These are phyloP conservation scores for Didymella pinodella DNA, from an alignment of 2,329 filamentous ascomycete genomes.

Conservation along the genomic window DNA sequence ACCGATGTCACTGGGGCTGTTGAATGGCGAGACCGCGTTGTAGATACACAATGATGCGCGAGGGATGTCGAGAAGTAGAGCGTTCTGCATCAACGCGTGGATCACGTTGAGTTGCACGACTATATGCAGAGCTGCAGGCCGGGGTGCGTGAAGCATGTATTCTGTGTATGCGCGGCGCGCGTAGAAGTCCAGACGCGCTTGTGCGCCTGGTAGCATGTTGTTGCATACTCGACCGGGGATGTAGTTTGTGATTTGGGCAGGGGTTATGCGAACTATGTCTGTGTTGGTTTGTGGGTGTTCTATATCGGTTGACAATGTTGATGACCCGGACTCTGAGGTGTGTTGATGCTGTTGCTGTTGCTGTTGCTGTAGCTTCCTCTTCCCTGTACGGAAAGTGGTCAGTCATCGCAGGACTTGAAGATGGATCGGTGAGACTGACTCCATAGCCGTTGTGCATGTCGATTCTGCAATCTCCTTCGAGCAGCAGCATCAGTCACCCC, in stretches of 20 bases:
- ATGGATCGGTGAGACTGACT: neutral
- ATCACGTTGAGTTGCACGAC: slow-evolving; percentile 9
- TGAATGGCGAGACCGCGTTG: slow-evolving; percentile 7
- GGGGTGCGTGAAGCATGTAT: slow-evolving; percentile 5
- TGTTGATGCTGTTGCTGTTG: neutral
- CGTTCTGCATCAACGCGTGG: slow-evolving; percentile 10
- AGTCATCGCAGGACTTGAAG: neutral
- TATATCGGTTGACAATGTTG: neutral
- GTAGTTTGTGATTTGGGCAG: neutral
- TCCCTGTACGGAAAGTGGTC: neutral
- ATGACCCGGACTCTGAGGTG: neutral
- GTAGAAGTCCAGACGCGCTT: slow-evolving; percentile 2
- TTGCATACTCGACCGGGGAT: slow-evolving; percentile 4
- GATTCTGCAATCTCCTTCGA: slow-evolving; percentile 4
- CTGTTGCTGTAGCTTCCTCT: neutral
- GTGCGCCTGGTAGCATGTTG: slow-evolving; percentile 3
- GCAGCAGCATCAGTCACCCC: neutral
- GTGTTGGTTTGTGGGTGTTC: neutral
- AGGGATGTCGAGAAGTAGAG: neutral
- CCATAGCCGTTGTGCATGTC: neutral
- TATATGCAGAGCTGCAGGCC: slow-evolving; percentile 1
- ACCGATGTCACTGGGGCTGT: neutral
- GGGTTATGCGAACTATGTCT: neutral
- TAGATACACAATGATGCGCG: neutral
- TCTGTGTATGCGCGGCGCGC: slow-evolving; percentile 4